Conservation (phyloP, 1,139 yeast genomes). For the Debaryomyces singareniensis region DNA sequence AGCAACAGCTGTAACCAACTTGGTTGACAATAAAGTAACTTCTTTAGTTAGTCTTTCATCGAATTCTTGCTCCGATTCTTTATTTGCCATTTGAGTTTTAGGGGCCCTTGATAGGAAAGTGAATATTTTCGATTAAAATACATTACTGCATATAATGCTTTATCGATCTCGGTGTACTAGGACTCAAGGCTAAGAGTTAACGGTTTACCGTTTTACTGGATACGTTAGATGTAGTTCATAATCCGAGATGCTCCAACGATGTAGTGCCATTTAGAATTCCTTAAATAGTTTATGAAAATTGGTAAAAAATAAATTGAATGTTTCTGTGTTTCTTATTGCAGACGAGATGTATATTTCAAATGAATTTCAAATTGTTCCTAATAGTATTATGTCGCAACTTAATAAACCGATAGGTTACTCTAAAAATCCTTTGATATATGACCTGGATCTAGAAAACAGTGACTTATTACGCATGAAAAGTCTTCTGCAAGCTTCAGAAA, state of each 20-base stretch:
- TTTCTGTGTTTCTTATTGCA: too few species aligned
- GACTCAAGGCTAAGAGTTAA: too few species aligned
- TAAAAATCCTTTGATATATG: conserved; percentile 14
- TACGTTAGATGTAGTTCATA: too few species aligned
- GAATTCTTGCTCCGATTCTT: conserved; percentile 8
- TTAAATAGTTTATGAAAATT: too few species aligned
- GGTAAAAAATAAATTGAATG: too few species aligned
- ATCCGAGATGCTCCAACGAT: too few species aligned
- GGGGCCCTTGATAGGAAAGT: too few species aligned
- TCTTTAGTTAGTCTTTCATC: conserved; percentile 44
- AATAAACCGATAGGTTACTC: conserved; percentile 23
- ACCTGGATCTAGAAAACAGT: background rate
- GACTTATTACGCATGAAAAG: background rate
- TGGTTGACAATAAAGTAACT: conserved; percentile 52
- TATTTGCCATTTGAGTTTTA: conserved; percentile 1
- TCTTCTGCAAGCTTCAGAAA: background rate
- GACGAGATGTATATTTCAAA: too few species aligned
- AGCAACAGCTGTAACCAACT: conserved; percentile 54
- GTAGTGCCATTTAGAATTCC: too few species aligned
- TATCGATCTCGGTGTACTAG: background rate
- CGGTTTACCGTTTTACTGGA: too few species aligned
- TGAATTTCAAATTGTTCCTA: background rate
- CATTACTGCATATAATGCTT: too few species aligned
- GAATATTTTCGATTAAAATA: too few species aligned
- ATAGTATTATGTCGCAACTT: conserved; percentile 5